Evolutionary conservation across 78 protist genomes (phyloP), one percentile per base, ranked within the genome.

Genomic region (slime mould (Dictyostelium discoideum)): DNA sequence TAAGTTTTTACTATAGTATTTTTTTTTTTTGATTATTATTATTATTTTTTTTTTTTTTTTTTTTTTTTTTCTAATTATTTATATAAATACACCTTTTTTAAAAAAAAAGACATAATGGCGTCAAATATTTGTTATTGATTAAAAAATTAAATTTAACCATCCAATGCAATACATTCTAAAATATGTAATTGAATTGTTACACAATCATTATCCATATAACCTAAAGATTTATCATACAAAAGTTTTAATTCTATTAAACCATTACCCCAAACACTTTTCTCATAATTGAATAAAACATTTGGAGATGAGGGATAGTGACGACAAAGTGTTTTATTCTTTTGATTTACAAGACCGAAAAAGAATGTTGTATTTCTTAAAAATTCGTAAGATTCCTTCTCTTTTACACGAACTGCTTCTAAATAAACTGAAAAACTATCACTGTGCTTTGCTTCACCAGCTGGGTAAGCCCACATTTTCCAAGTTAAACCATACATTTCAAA

Each of bases 261-360:
- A 90, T 90, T 90, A 50, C 95, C 95, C 95, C 95, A 90, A 20
- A 90, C 95, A 72, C 88, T 82, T 77, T 90, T 90, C 39, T 90
- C 95, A 10, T 90, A 82, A 39, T 90, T 90, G 77, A 90, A 90
- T 32, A 90, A 72, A 4, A 90, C 95, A 50, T 90, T 90, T 32
- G 95, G 95, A 13, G 95, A 90, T 1, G 95, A 90, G 26, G 95
- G 95, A 32, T 90, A 90, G 18, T 90, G 89, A 48, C 65, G 84
- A 16, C 84, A 83, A 18, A 82, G 83, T 0, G 84, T 48, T 60
- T 83, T 90, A 44, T 90, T 73, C 57, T 69, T 90, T 60, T 90
- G 95, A 73, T 90, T 90, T 16, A 90, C 88, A 37, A 90, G 14
- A 20, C 84, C 87, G 44, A 90, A 90, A 73, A 90, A 90, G 88